Percentiles rank a stretch among this genome's conserved stretches.
Evolutionary conservation across 345 rosid genomes (phyloP).

Genomic region (Hibiscus syriacus): DNA sequence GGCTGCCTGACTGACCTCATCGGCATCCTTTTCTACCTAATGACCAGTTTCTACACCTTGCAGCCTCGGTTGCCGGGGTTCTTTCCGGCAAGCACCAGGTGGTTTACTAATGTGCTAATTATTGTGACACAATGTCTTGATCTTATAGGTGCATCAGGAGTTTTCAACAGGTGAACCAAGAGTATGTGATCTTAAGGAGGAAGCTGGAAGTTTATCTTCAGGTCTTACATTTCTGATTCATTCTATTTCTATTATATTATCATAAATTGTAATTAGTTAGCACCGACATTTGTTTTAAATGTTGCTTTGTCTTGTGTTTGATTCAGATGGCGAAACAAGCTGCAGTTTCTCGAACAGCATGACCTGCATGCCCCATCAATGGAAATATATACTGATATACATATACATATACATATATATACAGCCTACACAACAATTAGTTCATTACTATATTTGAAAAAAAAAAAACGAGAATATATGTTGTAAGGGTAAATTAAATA

Average conservation of each 20-base stretch:
- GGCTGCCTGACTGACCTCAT: too few relatives aligned
- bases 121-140: too few relatives aligned
- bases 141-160: conserved; percentile 26
- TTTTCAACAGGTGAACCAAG: conserved; percentile 35
- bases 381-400: too few relatives aligned
- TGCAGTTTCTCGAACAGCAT: not conserved
- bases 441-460: not conserved
- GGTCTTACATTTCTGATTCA: conserved; percentile 12
- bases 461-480: not conserved
- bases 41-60: too few relatives aligned
- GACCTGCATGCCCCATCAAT: not conserved
- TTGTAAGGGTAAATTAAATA: too few relatives aligned
- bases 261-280: not conserved
- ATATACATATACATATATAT: too few relatives aligned
- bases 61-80: too few relatives aligned
- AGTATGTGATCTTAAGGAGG: conserved; percentile 28
- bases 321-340: conserved; percentile 4
- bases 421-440: not conserved
- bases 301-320: not conserved
- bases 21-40: too few relatives aligned
- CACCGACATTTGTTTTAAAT: not conserved
- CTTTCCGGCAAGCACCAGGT: too few relatives aligned
- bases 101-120: too few relatives aligned
- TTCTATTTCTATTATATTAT: not conserved
- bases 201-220: conserved; percentile 35